Conservation (phyloP, 495 filamentous ascomycete species). For the Hypoxylon cercidicola region DNA sequence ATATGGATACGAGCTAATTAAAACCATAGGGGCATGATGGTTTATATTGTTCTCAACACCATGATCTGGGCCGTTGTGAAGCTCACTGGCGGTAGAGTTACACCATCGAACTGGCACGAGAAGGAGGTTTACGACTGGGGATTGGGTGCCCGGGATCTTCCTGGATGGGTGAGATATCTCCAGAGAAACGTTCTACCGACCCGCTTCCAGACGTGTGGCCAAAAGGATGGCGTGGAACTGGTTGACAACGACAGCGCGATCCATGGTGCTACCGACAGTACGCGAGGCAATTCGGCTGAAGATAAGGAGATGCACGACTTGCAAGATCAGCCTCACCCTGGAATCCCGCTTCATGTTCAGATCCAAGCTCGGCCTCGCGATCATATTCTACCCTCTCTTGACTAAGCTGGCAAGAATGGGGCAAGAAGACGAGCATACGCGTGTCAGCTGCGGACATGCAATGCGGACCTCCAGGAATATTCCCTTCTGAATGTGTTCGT, state of each 20-base stretch:
- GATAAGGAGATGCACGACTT: slow-evolving; percentile 35
- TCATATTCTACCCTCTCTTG: slow-evolving; percentile 41
- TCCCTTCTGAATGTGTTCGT: slow-evolving; percentile 11
- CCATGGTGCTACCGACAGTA: slow-evolving; percentile 39
- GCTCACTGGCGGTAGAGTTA: slow-evolving; percentile 66
- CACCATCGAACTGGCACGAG: slow-evolving; percentile 75
- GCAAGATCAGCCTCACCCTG: not conserved
- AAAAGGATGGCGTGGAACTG: slow-evolving; percentile 45
- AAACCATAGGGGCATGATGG: slow-evolving; percentile 69
- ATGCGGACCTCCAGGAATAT: slow-evolving; percentile 7
- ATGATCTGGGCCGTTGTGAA: slow-evolving; percentile 66
- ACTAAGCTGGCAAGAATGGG: slow-evolving; percentile 21
- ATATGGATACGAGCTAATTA: slow-evolving; percentile 24
- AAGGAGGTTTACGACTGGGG: slow-evolving; percentile 82
- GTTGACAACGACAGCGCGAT: slow-evolving; percentile 46
- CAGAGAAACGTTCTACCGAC: slow-evolving; percentile 26
- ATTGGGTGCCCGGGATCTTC: slow-evolving; percentile 47
- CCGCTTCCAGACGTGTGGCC: slow-evolving; percentile 19
- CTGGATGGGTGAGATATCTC: slow-evolving; percentile 42
- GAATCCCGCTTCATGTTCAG: not conserved
- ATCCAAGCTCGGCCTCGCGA: slow-evolving; percentile 18
- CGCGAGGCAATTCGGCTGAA: slow-evolving; percentile 44
- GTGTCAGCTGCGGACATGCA: not conserved
- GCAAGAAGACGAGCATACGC: not conserved
- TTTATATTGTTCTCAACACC: slow-evolving; percentile 75